Evolutionary conservation across 2,329 filamentous ascomycete species (phyloP).

Genomic region (Diatrype stigma): DNA sequence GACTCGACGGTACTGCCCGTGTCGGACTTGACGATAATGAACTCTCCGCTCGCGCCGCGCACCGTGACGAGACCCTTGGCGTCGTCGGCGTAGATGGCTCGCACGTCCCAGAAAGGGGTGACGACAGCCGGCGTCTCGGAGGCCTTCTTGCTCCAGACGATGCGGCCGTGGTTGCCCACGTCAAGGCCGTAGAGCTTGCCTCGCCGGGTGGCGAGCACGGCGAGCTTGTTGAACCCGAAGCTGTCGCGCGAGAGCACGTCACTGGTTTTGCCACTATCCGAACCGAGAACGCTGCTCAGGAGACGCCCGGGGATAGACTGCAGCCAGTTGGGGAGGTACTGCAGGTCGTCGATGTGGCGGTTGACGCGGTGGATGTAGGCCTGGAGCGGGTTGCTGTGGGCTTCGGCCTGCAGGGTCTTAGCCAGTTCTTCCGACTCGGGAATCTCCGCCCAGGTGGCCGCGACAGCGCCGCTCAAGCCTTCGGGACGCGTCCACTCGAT

Average conservation of each 20-base stretch:
- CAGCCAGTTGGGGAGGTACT: constrained; percentile 71
- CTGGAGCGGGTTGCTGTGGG: constrained; percentile 70
- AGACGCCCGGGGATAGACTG: constrained; percentile 65
- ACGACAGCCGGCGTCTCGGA: constrained; percentile 51
- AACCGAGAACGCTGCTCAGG: constrained; percentile 59
- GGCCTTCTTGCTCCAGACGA: constrained; percentile 72
- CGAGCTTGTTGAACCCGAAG: constrained; percentile 86
- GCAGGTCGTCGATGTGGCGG: constrained; percentile 75
- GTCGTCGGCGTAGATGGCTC: constrained; percentile 61
- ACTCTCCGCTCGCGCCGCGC: constrained; percentile 58
- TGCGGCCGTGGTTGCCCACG: constrained; percentile 65
- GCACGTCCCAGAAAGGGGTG: constrained; percentile 57
- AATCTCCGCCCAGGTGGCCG: constrained; percentile 76
- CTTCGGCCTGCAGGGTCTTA: constrained; percentile 79
- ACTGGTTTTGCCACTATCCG: constrained; percentile 40
- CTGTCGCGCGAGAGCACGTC: constrained; percentile 59
- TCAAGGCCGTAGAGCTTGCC: constrained; percentile 80
- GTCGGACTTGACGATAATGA: constrained; percentile 50
- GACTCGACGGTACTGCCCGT: constrained; percentile 49
- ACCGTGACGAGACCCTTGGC: constrained; percentile 52
- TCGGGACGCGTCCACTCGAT: constrained; percentile 78
- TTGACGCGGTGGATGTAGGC: constrained; percentile 88
- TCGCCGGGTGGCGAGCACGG: constrained; percentile 73
- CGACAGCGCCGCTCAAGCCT: constrained; percentile 72
- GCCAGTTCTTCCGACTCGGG: constrained; percentile 70